Conservation (phyloP, 192 early-diverging fungal genomes). For the Obelidium mucronatum region DNA sequence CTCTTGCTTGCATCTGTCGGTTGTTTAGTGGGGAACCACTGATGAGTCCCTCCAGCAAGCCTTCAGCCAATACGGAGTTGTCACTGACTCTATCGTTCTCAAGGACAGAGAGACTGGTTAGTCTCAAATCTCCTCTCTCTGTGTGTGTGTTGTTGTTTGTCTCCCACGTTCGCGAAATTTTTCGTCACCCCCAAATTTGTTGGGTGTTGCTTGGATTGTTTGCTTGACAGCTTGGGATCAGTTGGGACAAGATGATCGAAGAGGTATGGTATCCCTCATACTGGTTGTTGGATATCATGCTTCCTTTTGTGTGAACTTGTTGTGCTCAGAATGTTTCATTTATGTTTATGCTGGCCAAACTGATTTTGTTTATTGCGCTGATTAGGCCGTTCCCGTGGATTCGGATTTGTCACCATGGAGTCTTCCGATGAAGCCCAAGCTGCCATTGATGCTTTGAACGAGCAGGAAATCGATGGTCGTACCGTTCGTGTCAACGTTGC, state of each 20-base stretch:
- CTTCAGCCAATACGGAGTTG: slow-evolving; percentile 69
- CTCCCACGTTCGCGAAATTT: background rate
- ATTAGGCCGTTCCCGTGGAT: slow-evolving; percentile 86
- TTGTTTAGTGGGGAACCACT: slow-evolving; percentile 70
- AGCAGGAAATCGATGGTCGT: slow-evolving; percentile 81
- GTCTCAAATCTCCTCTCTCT: background rate
- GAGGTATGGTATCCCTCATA: too few species aligned
- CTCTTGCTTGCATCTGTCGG: background rate
- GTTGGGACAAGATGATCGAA: too few species aligned
- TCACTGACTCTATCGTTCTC: slow-evolving; percentile 72
- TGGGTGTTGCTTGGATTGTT: too few species aligned
- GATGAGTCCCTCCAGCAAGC: slow-evolving; percentile 63
- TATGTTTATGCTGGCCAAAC: too few species aligned
- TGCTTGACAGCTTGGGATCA: too few species aligned
- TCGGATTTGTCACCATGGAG: slow-evolving; percentile 82
- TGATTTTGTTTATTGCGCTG: slow-evolving; percentile 2
- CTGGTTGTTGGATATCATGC: too few species aligned
- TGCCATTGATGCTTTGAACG: slow-evolving; percentile 72
- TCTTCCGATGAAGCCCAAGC: slow-evolving; percentile 43
- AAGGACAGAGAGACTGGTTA: slow-evolving; percentile 79
- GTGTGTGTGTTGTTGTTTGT: background rate
- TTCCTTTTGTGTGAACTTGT: too few species aligned
- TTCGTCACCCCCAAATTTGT: background rate
- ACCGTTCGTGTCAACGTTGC: slow-evolving; percentile 81
- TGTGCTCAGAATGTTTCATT: too few species aligned